Base-by-base conservation (phyloP, 495 filamentous ascomycete genomes). In the Pyrenula aspistea region DNA sequence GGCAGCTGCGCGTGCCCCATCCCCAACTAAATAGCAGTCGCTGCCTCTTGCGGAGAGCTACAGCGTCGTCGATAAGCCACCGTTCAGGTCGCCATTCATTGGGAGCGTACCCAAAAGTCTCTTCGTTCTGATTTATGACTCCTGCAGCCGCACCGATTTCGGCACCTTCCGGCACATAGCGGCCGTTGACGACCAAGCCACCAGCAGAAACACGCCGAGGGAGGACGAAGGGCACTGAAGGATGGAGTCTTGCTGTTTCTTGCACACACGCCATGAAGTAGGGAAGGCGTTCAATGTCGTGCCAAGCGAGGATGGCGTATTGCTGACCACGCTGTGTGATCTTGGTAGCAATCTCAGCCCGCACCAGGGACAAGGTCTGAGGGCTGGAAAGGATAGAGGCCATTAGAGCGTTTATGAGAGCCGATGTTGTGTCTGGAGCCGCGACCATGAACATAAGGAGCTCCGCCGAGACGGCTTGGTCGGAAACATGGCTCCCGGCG, bases 371-470 rank as follows among this genome's bases (percentile, higher is more conserved):
- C 62, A 83, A 84, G 0, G 72, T 67, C 0, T 53, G 31, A 0
- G 73, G 70, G 52, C 74, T 68, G 3, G 66, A 68, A 12, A 85
- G 60, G 22, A 87, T 65, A 59, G 79, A 76, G 22, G 73, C 59
- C 49, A 87, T 65, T 48, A 81, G 70, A 1, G 73, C 75, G 51
- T 74, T 73, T 61, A 87, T 75, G 10, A 77, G 70, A 1, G 77
- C 80, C 0, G 80, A 77, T 0, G 78, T 82, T 11, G 84, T 84
- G 58, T 89, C 85, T 8, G 82, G 77, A n/a, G 82, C 83, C 1
- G 83, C 83, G 10, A 85, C 69, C 51, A 83, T 63, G 19, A 82
- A 72, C 0, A 82, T 66, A 1, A 82, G 63, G 21, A 78, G 73
- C 64, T 82, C 81, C 71, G 36, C 76, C 72, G 25, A 75, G 65